Conservation (phyloP, 148 eudicot genomes). For the Persicaria maculosa region DNA sequence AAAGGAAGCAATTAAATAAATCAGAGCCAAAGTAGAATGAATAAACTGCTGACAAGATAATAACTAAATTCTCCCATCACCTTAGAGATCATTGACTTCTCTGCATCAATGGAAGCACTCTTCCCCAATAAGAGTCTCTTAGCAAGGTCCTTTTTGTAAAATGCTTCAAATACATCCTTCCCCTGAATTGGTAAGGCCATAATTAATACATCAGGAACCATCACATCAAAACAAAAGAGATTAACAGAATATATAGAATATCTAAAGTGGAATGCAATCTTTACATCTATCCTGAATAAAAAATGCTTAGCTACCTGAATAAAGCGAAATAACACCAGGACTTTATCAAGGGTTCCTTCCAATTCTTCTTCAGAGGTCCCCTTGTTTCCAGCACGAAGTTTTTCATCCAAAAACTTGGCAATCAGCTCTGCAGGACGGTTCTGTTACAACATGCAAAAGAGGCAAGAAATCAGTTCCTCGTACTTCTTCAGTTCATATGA, state of each 20-base stretch:
- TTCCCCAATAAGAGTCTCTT: slow-evolving; percentile 90
- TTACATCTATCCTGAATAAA: background rate
- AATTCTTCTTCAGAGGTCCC: slow-evolving; percentile 97
- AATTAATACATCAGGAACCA: background rate
- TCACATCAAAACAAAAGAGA: background rate
- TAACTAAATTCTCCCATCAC: slow-evolving; percentile 21
- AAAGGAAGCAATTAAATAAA: slow-evolving; percentile 15
- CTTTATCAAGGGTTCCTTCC: slow-evolving; percentile 97
- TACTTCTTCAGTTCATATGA: background rate
- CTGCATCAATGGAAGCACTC: slow-evolving; percentile 99
- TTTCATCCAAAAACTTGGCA: slow-evolving; percentile 94
- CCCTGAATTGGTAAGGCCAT: slow-evolving; percentile 39
- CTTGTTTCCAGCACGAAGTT: slow-evolving; percentile 98
- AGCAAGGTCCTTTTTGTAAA: slow-evolving; percentile 96
- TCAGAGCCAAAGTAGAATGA: slow-evolving; percentile 1
- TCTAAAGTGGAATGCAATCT: background rate
- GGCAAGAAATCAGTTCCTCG: background rate
- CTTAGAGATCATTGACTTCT: slow-evolving; percentile 97
- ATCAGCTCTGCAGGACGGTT: slow-evolving; percentile 97
- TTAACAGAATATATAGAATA: background rate
- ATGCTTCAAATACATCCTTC: slow-evolving; percentile 98
- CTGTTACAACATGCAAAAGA: slow-evolving; percentile 28
- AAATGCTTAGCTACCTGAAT: slow-evolving; percentile 55
- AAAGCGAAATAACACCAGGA: slow-evolving; percentile 81
- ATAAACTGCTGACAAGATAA: background rate